Evolutionary conservation across 176 grass and related monocot genomes (phyloP), one percentile per base, ranked within the genome.

Genomic region (Raddia distichophylla): DNA sequence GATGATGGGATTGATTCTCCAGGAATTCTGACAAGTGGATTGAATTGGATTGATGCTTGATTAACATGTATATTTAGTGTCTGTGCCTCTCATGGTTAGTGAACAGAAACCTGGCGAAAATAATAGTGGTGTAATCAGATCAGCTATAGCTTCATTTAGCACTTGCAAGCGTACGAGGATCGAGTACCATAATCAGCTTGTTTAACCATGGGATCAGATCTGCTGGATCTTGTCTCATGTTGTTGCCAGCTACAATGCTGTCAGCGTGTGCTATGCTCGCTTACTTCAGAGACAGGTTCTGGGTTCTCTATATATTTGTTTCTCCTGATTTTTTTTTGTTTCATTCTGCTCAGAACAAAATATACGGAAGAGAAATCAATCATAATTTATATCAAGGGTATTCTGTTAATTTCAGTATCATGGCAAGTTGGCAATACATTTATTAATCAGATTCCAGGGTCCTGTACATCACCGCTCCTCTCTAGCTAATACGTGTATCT

Each of bases 51-150:
- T 59, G 7, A 13, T 65, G 35, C 35, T 2, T 66, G 2, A 60
- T 53, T 9, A 79, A 40, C 50, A 79, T 40, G 15, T 78, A 40
- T 34, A 79, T 40, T 9, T 78, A 51, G 56, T 59, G 8, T 27
- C 27, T 19, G 1, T 40, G 37, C 37, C 37, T 43, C 37, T 2
- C 59, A 10, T 17, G 18, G 3, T 46, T 48, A 60, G 42, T 58
- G 43, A 62, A 61, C 56, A 60, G 69, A 17, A 49, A 48, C 14
- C 34, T 35, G 22, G 3, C 45, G 50, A 40, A 50, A 64, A 34
- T 43, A n/a, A 37, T 50, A 27, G 27, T 27, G 0, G 27, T 27
- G 27, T 27, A 35, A 40, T 40, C 3, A 63, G 18, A 32, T 63
- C 5, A 34, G 33, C 67, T 14, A 49, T 13, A 34, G 33, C 67